Evolutionary conservation across 164 flowering plant species (phyloP).

Genomic region (Magnolia sinica): DNA sequence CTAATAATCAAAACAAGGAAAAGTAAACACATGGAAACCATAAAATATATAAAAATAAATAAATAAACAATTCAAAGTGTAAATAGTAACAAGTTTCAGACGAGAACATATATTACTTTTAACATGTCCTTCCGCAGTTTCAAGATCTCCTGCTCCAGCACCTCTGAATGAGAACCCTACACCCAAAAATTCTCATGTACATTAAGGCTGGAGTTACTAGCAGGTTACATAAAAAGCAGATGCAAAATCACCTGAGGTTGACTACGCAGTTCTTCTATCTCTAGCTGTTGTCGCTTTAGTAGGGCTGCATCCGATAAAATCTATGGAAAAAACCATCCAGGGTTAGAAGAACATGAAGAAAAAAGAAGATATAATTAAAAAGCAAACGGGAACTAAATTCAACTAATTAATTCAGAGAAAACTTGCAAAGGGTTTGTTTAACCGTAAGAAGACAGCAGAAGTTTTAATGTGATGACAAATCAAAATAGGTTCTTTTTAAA

Average conservation of each 20-base stretch:
- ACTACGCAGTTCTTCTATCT: conserved; percentile 82
- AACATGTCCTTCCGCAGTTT: conserved; percentile 91
- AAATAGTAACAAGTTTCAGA: not conserved
- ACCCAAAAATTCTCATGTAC: conserved; percentile 5
- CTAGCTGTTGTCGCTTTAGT: conserved; percentile 83
- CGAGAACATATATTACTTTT: conserved; percentile 42
- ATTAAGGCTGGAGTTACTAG: conserved; percentile 1
- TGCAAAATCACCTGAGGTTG: conserved; percentile 71
- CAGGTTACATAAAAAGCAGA: conserved; percentile 8
- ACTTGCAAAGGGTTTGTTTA: not conserved
- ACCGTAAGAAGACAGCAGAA: too few relatives aligned
- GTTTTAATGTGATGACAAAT: too few relatives aligned
- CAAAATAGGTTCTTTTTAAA: too few relatives aligned
- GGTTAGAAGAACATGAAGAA: conserved; percentile 11
- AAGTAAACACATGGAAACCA: not conserved
- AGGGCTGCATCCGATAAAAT: conserved; percentile 92
- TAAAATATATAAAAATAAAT: not conserved
- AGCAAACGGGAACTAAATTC: not conserved
- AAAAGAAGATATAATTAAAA: not conserved
- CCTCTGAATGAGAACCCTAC: conserved; percentile 89
- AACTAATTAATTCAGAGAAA: not conserved
- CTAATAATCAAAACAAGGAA: conserved; percentile 29
- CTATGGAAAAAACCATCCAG: conserved; percentile 31
- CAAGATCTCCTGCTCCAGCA: conserved; percentile 84
- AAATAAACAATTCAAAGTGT: not conserved